Evolutionary conservation across 176 grass and related monocot species (phyloP).

Genomic region (Carex myosuroides): DNA sequence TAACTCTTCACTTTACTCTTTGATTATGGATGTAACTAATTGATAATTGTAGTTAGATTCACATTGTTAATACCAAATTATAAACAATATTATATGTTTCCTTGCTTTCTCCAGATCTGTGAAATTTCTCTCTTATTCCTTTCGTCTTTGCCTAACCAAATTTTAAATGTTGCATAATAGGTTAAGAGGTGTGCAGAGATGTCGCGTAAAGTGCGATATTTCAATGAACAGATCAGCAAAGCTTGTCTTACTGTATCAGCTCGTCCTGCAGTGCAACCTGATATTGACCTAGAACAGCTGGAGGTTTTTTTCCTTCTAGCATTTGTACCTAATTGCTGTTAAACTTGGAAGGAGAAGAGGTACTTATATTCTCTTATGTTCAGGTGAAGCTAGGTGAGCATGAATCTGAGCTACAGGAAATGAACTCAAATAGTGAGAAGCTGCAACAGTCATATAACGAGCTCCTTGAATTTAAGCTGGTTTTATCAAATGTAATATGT

Average conservation of each 20-base stretch:
- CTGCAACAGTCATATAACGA: constrained; percentile 85
- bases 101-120: not conserved
- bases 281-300: constrained; percentile 90
- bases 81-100: not conserved
- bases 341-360: constrained; percentile 8
- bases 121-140: not conserved
- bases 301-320: constrained; percentile 49
- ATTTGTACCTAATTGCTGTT: constrained; percentile 23
- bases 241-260: constrained; percentile 56
- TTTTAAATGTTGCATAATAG: constrained; percentile 28
- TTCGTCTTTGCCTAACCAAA: not conserved
- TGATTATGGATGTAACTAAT: not conserved
- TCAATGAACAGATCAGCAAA: constrained; percentile 84
- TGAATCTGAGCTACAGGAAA: constrained; percentile 92
- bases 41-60: not conserved
- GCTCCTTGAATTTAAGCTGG: constrained; percentile 97
- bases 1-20: not conserved
- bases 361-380: constrained; percentile 19
- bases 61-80: not conserved
- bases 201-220: constrained; percentile 88
- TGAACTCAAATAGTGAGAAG: constrained; percentile 84
- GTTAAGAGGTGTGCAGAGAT: constrained; percentile 94
- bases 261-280: constrained; percentile 61
- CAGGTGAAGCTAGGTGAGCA: constrained; percentile 78
- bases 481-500: constrained; percentile 90